Conservation (phyloP, 2,329 filamentous ascomycete species). For the Nemania bipapillata region DNA sequence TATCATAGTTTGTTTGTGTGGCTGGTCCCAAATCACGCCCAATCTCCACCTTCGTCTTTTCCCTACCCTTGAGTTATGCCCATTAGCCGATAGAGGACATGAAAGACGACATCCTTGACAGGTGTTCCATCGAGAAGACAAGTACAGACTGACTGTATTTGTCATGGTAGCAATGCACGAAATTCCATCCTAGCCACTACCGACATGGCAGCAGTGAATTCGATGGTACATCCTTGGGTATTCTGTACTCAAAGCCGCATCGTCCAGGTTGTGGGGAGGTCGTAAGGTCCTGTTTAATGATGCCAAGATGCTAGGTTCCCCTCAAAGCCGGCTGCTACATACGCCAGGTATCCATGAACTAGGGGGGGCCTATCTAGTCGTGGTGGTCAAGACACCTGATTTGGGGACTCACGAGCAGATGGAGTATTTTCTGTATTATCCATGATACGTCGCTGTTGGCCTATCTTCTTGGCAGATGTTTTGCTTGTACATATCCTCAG, state of each 20-base stretch:
- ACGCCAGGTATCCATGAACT: too few species aligned
- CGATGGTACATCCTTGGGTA: conserved; percentile 14
- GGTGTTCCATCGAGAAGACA: conserved; percentile 8
- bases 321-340: conserved; percentile 25
- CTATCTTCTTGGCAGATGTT: conserved; percentile 4
- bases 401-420: conserved; percentile 9
- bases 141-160: conserved; percentile 12
- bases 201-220: conserved; percentile 20
- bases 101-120: neutral
- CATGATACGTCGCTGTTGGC: conserved; percentile 17
- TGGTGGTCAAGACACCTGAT: conserved; percentile 17
- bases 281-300: conserved; percentile 19
- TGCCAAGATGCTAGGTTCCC: conserved; percentile 36
- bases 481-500: conserved; percentile 3
- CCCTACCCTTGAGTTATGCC: conserved; percentile 11
- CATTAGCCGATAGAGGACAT: conserved; percentile 29
- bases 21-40: conserved; percentile 11
- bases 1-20: conserved; percentile 15
- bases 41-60: conserved; percentile 18
- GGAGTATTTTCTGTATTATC: neutral
- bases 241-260: neutral
- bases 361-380: conserved; percentile 10
- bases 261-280: conserved; percentile 21
- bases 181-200: conserved; percentile 22
- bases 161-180: conserved; percentile 23